These are phyloP conservation scores for Amylocystis lapponica DNA, from an alignment of 768 basidiomycete genomes.

Conservation along the genomic window DNA sequence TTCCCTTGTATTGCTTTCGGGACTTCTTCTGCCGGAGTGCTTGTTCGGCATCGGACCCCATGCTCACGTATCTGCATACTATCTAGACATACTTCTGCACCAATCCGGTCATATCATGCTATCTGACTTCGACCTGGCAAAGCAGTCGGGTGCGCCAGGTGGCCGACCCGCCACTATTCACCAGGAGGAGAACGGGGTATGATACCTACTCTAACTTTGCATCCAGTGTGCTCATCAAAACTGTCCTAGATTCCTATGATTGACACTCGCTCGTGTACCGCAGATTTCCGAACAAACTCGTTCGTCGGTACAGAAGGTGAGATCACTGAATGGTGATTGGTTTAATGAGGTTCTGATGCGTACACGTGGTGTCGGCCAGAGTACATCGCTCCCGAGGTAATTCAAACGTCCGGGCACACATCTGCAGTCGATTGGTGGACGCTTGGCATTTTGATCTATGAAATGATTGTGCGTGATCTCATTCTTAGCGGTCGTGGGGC, in stretches of 20 bases:
- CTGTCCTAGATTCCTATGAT: slow-evolving; percentile 73
- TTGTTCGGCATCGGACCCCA: neutral
- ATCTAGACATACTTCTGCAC: slow-evolving; percentile 89
- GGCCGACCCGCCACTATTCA: slow-evolving; percentile 86
- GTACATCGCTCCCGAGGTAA: slow-evolving; percentile 99
- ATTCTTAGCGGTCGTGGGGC: too few relatives aligned
- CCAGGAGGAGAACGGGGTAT: slow-evolving; percentile 83
- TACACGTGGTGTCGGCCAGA: slow-evolving; percentile 46
- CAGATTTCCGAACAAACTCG: slow-evolving; percentile 95
- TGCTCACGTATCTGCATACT: slow-evolving; percentile 8
- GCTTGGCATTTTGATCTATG: slow-evolving; percentile 94
- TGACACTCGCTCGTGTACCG: slow-evolving; percentile 96
- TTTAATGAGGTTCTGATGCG: slow-evolving; percentile 11
- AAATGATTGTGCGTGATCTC: slow-evolving; percentile 91
- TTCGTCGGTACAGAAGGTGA: slow-evolving; percentile 98
- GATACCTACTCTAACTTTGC: slow-evolving; percentile 24
- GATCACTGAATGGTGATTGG: neutral
- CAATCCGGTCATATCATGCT: slow-evolving; percentile 99
- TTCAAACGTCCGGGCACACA: slow-evolving; percentile 93
- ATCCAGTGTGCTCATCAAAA: slow-evolving; percentile 9
- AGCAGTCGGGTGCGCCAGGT: slow-evolving; percentile 84
- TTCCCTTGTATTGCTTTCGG: slow-evolving; percentile 5
- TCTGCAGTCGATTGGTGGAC: slow-evolving; percentile 99
- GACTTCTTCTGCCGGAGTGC: slow-evolving; percentile 7
- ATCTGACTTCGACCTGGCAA: slow-evolving; percentile 98